Base-by-base conservation (phyloP, 352 stramenopile species). In the Globisporangium recalcitrans region DNA sequence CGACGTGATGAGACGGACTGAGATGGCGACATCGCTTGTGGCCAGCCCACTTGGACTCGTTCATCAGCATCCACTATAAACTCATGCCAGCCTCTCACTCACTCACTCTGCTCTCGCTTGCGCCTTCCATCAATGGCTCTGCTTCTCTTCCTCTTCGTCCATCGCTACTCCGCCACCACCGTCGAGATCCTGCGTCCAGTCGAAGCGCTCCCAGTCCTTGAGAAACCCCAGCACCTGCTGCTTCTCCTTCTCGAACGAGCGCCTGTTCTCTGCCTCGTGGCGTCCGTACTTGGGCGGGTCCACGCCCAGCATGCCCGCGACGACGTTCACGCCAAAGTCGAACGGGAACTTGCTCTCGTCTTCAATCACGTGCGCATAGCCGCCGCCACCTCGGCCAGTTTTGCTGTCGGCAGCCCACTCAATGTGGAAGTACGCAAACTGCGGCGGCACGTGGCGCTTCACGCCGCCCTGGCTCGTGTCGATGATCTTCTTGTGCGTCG, bases 391-490 rank as follows among this genome's bases (percentile, higher is more conserved):
- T 24, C 21, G 29, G 21, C 27, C 40, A 4, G 51, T 22, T 21
- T 29, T 44, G 24, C 58, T 74, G 4, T 22, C 42, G 0, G 22
- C 26, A 0, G 46, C 42, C 86, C 86, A 95, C 64, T 90, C 82
- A 44, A 95, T 90, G 63, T 95, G 81, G 61, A 93, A 95, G 52
- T 93, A 95, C 27, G 84, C 68, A 61, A 93, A 92, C n/a, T 88
- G 82, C 22, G 76, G 72, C 7, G 86, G 86, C 5, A 95, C 71
- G 42, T 88, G 74, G 27, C 71, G 76, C 59, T 76, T 77, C 34
- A 93, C 68, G 3, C 81, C 81, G 8, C 78, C 77, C 44, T 82
- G 74, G 49, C 61, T 78, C 9, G 82, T 92, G 58, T 91, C 75
- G 56, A 95, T 84, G 52, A 95, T 80, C 64, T 90, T 88, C 59